Base-by-base conservation (phyloP, 164 flowering plant genomes). In the Aristolochia contorta region DNA sequence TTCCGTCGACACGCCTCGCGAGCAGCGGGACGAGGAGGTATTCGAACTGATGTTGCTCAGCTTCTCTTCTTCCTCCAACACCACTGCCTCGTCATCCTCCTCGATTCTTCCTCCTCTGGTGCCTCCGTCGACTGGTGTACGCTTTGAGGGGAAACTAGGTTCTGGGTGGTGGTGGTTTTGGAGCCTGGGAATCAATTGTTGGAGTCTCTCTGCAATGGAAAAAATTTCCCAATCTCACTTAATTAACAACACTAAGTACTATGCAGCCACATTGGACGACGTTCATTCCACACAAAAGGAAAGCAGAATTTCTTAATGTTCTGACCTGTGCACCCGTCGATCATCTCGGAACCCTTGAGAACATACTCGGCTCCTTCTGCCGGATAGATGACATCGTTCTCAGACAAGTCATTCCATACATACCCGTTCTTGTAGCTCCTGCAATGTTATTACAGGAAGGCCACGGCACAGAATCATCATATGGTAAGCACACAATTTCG, bases 391-490 rank as follows among this genome's bases (percentile, higher is more conserved):
- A 77, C 46, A 61, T 92, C 98, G 48, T 84, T 78, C 56, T 81
- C 88, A 0, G 79, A 59, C 63, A 92, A 69, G 46, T 92, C 96
- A 67, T 87, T 82, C 98, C 98, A 92, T 8, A 92, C 97, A 72
- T 79, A 92, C 7, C 98, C 97, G 59, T 80, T 90, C 74, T 83
- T 92, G 76, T 89, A 92, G 81, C 84, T 86, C 89, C 98, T 85
- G 47, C 22, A 25, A n/a, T 55, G 43, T 47, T 19, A 37, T 30
- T 12, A 22, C 12, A 16, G 14, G 43, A 9, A 67, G 41, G 41
- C 19, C n/a, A 46, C 3, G 5, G 30, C 5, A 27, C 30, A 27
- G 30, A 27, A 27, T 27, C 30, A 27, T 2, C 30, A 27, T n/a
- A n/a, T n/a, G n/a, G n/a, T n/a, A 27, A 27, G 5, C 5, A 2